Conservation (phyloP, 257 asterid genomes). For the Solanum appendiculatum region DNA sequence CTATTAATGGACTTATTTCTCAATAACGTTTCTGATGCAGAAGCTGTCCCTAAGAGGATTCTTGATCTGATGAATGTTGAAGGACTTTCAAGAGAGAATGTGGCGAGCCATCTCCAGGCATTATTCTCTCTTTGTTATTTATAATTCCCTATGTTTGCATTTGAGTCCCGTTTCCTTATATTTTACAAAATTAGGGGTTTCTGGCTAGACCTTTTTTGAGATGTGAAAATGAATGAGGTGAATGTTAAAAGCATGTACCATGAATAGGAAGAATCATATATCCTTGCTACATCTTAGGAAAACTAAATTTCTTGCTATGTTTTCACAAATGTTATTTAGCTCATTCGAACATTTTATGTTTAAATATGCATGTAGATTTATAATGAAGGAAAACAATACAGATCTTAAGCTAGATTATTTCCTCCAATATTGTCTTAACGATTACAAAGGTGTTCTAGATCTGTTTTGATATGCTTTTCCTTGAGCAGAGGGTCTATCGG, state of each 20-base stretch:
- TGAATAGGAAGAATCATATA: not conserved
- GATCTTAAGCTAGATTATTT: not conserved
- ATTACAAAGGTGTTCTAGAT: not conserved
- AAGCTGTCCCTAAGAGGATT: slow-evolving; percentile 88
- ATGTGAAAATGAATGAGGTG: not conserved
- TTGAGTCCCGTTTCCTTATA: not conserved
- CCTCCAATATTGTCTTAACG: not conserved
- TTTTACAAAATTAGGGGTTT: not conserved
- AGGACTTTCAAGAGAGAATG: slow-evolving; percentile 80
- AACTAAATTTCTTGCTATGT: not conserved
- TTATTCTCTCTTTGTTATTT: slow-evolving; percentile 4
- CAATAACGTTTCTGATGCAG: slow-evolving; percentile 23
- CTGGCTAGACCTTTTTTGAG: not conserved
- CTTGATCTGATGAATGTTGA: slow-evolving; percentile 86
- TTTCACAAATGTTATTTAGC: not conserved
- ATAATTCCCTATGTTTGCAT: not conserved
- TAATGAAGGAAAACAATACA: not conserved
- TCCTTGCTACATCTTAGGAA: not conserved
- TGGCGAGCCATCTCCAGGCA: slow-evolving; percentile 97
- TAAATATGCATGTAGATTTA: not conserved
- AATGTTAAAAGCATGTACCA: not conserved
- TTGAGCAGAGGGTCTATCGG: not conserved
- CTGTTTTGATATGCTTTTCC: not conserved
- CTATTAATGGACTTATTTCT: not conserved
- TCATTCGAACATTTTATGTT: not conserved